phyloP scores from a whole-genome alignment of 345 rosid species.

The Iberis pinnata region DNA sequence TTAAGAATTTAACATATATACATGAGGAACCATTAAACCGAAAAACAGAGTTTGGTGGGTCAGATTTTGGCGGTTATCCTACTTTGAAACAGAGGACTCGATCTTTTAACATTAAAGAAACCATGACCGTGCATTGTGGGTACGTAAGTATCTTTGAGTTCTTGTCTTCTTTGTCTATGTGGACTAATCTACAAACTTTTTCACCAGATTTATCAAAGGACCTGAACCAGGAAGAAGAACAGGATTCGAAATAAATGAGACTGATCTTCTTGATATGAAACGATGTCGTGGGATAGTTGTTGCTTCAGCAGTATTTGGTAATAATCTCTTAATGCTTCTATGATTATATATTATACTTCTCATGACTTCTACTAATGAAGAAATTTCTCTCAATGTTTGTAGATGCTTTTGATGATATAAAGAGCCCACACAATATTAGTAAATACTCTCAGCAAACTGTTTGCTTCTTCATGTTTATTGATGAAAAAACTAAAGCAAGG shows the following conservation, averaged over 20 bases:
- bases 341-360: too few relatives aligned
- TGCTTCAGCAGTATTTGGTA: conserved; percentile 87
- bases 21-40: conserved; percentile 46
- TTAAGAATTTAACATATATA: conserved; percentile 57
- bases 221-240: conserved; percentile 58
- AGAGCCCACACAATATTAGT: conserved; percentile 64
- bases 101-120: conserved; percentile 55
- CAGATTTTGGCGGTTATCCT: conserved; percentile 90
- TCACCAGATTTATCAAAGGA: conserved; percentile 66
- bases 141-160: conserved; percentile 32
- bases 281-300: conserved; percentile 71
- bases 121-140: conserved; percentile 84
- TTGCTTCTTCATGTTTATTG: conserved; percentile 83
- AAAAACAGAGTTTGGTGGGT: conserved; percentile 75
- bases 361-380: conserved; percentile 15
- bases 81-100: conserved; percentile 62
- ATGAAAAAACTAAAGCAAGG: conserved; percentile 67
- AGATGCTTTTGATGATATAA: conserved; percentile 77
- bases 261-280: conserved; percentile 73
- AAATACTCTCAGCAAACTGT: conserved; percentile 57
- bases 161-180: conserved; percentile 3
- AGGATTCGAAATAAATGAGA: conserved; percentile 66
- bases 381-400: not conserved
- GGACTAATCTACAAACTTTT: not conserved
- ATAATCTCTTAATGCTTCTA: not conserved